Base-by-base conservation (phyloP, 768 basidiomycete species). In the Rhodocollybia butyracea region DNA sequence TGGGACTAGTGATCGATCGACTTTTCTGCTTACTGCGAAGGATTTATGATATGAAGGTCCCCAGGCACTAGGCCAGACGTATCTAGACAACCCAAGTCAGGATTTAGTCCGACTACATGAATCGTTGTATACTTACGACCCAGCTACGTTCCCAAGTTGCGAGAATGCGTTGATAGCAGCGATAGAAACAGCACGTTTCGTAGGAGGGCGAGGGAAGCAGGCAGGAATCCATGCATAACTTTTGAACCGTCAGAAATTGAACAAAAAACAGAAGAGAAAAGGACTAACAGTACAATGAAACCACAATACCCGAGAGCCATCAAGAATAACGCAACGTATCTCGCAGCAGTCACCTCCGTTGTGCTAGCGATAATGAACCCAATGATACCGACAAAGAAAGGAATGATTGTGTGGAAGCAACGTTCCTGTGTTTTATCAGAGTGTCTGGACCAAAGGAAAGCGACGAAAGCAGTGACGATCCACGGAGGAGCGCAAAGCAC, bases 401-500 rank as follows among this genome's bases (percentile, higher is more conserved):
- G 81, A 13, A 69, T 56, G 0, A 71, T 63, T 51, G 85, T 84
- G 66, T 94, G 89, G 67, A 75, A 84, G 75, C 83, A 90, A 42
- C 91, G 84, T 67, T 95, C 91, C 15, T 80, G 81, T 2, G 70
- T 76, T 59, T 74, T 73, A 69, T 97, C 94, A 2, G 93, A 91
- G 67, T 90, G 86, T 59, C 88, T 86, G 15, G 69, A 76, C 59
- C 76, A 39, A 15, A 66, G 10, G 67, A 93, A 81, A 0, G 88
- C 80, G 21, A 82, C 72, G 4, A 82, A 55, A 1, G 86, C 78
- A 1, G 88, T 78, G 61, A 88, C 83, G 11, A 77, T 70, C 75
- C 84, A 94, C 17, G 91, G 91, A 27, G 90, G 91, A 6, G 86
- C 88, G 62, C 89, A 91, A 52, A 94, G 75, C 32, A 93, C 70